Evolutionary conservation across 768 basidiomycete genomes (phyloP).

Genomic region (Boletus vinaceobasis): DNA sequence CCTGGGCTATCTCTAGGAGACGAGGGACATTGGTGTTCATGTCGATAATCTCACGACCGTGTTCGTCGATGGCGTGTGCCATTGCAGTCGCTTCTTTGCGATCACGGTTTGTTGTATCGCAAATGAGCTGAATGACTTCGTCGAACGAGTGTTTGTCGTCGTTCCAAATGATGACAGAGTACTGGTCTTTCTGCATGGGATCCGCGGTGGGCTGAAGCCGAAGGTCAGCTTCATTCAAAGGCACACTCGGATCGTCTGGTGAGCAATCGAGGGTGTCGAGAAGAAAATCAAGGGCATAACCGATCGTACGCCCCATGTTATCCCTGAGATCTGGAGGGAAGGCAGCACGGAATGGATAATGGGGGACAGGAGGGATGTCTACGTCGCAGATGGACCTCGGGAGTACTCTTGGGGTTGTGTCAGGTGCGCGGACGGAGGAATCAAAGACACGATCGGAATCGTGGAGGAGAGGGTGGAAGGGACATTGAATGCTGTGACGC

Average conservation of each 20-base stretch:
- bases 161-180: conserved; percentile 88
- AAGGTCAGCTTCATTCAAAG: conserved; percentile 63
- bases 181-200: conserved; percentile 75
- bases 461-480: conserved; percentile 62
- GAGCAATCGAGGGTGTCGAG: conserved; percentile 81
- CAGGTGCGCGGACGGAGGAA: conserved; percentile 16
- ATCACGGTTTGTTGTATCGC: conserved; percentile 49
- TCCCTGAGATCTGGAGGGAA: conserved; percentile 67
- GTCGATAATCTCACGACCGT: conserved; percentile 82
- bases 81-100: conserved; percentile 55
- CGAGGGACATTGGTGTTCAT: conserved; percentile 51
- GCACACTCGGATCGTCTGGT: conserved; percentile 72
- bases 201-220: conserved; percentile 73
- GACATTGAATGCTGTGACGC: conserved; percentile 64
- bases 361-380: conserved; percentile 57
- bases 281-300: conserved; percentile 76
- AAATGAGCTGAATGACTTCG: conserved; percentile 75
- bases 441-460: conserved; percentile 11
- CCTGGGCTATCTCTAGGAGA: conserved; percentile 75
- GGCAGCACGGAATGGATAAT: conserved; percentile 54
- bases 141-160: conserved; percentile 95
- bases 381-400: conserved; percentile 39
- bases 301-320: conserved; percentile 71
- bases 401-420: conserved; percentile 42
- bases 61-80: conserved; percentile 65